Evolutionary conservation across 257 asterid species (phyloP).

Genomic region (Forsythia suspensa): DNA sequence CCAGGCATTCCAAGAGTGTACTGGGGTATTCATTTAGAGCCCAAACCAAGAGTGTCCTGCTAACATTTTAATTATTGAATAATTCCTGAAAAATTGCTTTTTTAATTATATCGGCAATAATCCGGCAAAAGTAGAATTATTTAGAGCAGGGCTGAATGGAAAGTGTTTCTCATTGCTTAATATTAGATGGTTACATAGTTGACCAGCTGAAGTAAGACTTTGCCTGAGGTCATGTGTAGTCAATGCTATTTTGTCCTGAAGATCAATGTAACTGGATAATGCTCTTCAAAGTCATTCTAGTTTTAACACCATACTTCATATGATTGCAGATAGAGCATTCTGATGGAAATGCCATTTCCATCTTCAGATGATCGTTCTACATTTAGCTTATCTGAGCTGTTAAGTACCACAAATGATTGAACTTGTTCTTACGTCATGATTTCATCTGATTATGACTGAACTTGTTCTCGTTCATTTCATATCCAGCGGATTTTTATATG

Average conservation of each 20-base stretch:
- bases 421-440: constrained; percentile 5
- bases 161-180: neutral
- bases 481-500: neutral
- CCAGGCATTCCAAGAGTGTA: neutral
- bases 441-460: neutral
- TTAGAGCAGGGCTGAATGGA: neutral
- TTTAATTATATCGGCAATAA: neutral
- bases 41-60: neutral
- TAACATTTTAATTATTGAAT: too few relatives aligned
- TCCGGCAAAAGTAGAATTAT: neutral
- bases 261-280: neutral
- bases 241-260: neutral
- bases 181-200: neutral
- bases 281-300: neutral
- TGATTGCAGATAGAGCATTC: neutral
- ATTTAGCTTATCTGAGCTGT: neutral
- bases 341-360: neutral
- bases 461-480: neutral
- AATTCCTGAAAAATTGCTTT: too few relatives aligned
- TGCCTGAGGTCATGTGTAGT: neutral
- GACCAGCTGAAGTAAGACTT: constrained; percentile 1
- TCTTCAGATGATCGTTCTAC: constrained; percentile 3
- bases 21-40: neutral
- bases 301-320: neutral
- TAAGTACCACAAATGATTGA: constrained; percentile 4